Conservation (phyloP, 2,329 filamentous ascomycete species). For the Sarocladium kiliense region DNA sequence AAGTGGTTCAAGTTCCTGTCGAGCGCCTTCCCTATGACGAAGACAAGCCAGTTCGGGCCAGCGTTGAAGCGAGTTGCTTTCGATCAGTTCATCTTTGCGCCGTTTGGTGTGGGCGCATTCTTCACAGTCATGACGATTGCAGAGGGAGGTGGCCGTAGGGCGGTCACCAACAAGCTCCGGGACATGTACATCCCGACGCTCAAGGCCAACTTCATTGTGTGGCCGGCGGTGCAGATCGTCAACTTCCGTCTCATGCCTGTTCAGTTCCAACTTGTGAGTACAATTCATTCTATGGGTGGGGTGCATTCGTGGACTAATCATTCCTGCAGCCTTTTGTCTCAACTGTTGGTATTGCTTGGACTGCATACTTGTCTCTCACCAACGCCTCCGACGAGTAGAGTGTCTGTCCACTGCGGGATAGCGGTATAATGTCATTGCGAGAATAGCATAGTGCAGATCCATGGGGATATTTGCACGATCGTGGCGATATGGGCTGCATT, state of each 20-base stretch:
- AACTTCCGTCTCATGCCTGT: conserved; percentile 96
- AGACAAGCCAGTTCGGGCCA: conserved; percentile 66
- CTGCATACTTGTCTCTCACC: conserved; percentile 87
- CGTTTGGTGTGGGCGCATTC: conserved; percentile 79
- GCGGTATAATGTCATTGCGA: neutral
- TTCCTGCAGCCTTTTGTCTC: conserved; percentile 82
- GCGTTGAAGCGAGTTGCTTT: conserved; percentile 86
- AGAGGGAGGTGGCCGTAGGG: conserved; percentile 81
- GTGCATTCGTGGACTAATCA: neutral
- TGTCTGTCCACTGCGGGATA: neutral
- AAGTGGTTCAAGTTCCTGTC: conserved; percentile 91
- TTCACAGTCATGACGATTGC: conserved; percentile 96
- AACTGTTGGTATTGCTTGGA: conserved; percentile 94
- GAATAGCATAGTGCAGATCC: neutral
- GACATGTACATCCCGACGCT: conserved; percentile 92
- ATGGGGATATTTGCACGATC: neutral
- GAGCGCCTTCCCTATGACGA: conserved; percentile 76
- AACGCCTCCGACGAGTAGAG: conserved; percentile 71
- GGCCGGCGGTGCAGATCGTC: conserved; percentile 92
- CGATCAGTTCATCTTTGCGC: conserved; percentile 91
- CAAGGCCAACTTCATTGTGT: conserved; percentile 92
- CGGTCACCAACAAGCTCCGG: conserved; percentile 76
- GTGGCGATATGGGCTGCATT: neutral
- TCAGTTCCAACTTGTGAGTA: conserved; percentile 88
- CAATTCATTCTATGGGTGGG: too few species aligned